These are phyloP conservation scores for Paramecium pentaurelia DNA, from an alignment of 73 alveolate species.

Conservation along the genomic window DNA sequence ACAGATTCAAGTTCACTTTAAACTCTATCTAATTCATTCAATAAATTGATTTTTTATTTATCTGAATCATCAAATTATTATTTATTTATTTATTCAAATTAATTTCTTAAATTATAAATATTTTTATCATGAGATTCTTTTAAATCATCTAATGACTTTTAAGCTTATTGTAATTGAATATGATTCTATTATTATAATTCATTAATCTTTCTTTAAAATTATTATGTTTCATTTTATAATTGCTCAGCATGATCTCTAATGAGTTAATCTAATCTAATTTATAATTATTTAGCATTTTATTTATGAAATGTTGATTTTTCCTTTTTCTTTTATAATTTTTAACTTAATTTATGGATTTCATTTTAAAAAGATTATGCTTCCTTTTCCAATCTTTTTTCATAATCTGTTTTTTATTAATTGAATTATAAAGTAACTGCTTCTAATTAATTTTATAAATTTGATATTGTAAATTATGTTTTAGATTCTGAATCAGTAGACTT, in stretches of 20 bases:
- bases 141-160: neutral
- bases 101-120: neutral
- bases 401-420: neutral
- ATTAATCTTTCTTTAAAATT: neutral
- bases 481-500: neutral
- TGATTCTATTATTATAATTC: neutral
- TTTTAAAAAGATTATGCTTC: neutral
- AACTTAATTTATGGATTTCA: neutral
- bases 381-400: neutral
- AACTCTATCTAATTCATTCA: constrained; percentile 34
- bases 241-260: neutral
- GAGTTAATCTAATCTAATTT: neutral
- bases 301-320: neutral
- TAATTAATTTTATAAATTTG: neutral
- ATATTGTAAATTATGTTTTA: neutral
- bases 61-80: constrained; percentile 8
- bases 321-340: neutral
- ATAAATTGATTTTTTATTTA: neutral
- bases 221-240: neutral
- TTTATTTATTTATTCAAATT: neutral
- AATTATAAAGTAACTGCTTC: neutral
- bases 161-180: neutral
- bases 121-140: constrained; percentile 13
- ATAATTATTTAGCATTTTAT: neutral
- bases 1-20: constrained; percentile 30